Conservation (phyloP, 306 rosid species). For the Fragaria vesca region DNA sequence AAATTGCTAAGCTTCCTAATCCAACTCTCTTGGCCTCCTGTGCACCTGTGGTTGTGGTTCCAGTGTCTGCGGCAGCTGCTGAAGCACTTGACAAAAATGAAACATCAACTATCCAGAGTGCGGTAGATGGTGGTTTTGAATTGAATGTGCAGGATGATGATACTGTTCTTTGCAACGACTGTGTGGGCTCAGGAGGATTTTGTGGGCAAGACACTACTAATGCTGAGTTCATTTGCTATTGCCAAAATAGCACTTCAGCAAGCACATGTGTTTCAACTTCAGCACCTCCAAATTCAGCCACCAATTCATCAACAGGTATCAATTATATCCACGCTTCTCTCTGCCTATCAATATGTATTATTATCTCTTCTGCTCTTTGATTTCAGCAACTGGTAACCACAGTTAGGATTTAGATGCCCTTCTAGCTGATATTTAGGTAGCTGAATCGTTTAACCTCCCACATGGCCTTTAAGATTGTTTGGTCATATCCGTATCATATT, state of each 20-base stretch:
- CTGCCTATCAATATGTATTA: no score
- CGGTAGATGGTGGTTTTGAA: background rate
- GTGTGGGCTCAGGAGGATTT: background rate
- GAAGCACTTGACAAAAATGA: accelerated
- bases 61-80: background rate
- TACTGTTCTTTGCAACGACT: background rate
- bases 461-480: background rate
- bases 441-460: background rate
- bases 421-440: background rate
- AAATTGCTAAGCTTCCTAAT: background rate
- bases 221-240: background rate
- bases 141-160: background rate
- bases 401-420: background rate
- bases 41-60: background rate
- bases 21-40: background rate
- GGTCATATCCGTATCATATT: background rate
- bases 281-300: no score
- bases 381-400: background rate
- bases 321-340: background rate
- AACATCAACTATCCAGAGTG: accelerated
- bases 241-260: background rate
- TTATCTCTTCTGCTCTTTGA: background rate
- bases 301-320: background rate
- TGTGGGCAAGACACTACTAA: background rate
- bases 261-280: background rate